A percentile compares a stretch with the other conserved stretches of the same genome.
Conservation (phyloP, 2,329 filamentous ascomycete species). For the Camillea tinctor region DNA sequence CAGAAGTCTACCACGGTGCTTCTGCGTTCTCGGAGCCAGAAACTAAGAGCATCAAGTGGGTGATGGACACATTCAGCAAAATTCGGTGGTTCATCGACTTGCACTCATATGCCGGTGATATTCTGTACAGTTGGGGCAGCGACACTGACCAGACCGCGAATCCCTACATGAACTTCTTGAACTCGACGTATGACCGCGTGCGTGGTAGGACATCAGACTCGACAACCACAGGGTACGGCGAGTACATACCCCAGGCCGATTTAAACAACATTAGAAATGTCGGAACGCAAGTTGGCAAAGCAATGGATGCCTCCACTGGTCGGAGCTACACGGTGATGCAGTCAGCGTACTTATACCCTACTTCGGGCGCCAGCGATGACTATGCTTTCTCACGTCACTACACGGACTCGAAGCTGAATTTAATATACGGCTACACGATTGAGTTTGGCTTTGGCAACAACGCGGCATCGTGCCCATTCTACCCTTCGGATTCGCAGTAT, state of each 20-base stretch:
- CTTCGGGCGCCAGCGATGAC: conserved; percentile 45
- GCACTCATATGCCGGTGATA: conserved; percentile 51
- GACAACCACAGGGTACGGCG: conserved; percentile 39
- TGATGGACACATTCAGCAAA: conserved; percentile 48
- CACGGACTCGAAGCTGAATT: conserved; percentile 32
- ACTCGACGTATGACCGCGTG: conserved; percentile 49
- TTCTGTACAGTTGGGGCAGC: conserved; percentile 58
- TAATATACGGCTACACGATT: conserved; percentile 43
- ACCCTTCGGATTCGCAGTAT: conserved; percentile 43
- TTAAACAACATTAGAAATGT: conserved; percentile 32
- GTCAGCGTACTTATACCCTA: conserved; percentile 44
- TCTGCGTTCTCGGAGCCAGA: conserved; percentile 55
- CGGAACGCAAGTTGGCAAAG: conserved; percentile 34
- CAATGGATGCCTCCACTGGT: conserved; percentile 40
- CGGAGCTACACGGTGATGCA: conserved; percentile 39
- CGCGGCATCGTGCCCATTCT: conserved; percentile 40
- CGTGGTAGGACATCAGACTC: conserved; percentile 46
- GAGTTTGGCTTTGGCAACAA: conserved; percentile 46
- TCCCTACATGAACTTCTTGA: conserved; percentile 50
- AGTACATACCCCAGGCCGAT: conserved; percentile 44
- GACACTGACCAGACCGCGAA: conserved; percentile 49
- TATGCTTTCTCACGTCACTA: conserved; percentile 48
- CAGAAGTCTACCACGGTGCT: conserved; percentile 51
- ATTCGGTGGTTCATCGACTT: conserved; percentile 59
- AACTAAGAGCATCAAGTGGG: conserved; percentile 52